Evolutionary conservation across 768 basidiomycete genomes (phyloP).

Genomic region (Suillus ampliporus): DNA sequence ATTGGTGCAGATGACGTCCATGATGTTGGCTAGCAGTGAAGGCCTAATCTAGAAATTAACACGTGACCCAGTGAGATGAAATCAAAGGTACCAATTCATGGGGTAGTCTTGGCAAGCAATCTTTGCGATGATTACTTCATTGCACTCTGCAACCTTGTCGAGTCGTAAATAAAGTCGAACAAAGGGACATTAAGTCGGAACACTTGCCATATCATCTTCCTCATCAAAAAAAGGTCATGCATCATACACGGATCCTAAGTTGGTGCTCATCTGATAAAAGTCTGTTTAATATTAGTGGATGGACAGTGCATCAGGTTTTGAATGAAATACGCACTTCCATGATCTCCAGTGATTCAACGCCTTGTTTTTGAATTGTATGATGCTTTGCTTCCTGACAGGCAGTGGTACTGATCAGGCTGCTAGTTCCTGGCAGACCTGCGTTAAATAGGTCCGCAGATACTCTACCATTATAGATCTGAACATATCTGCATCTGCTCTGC

Average conservation of each 20-base stretch:
- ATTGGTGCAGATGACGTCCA: slow-evolving; percentile 57
- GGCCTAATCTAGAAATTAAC: slow-evolving; percentile 27
- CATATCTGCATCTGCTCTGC: slow-evolving; percentile 82
- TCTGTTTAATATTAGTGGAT: slow-evolving; percentile 44
- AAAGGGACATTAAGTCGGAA: not conserved
- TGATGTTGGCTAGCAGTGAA: slow-evolving; percentile 44
- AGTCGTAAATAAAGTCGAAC: slow-evolving; percentile 13
- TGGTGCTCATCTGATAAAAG: slow-evolving; percentile 74
- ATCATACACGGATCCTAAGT: slow-evolving; percentile 64
- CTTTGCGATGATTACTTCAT: slow-evolving; percentile 75
- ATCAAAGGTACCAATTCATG: slow-evolving; percentile 59
- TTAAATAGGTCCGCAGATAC: slow-evolving; percentile 87
- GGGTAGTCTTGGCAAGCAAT: slow-evolving; percentile 83
- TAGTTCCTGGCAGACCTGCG: slow-evolving; percentile 94
- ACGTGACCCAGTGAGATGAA: not conserved
- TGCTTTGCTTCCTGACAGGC: slow-evolving; percentile 75
- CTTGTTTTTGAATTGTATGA: slow-evolving; percentile 89
- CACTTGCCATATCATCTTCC: slow-evolving; percentile 68
- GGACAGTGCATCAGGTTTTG: not conserved
- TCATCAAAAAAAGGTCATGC: slow-evolving; percentile 75
- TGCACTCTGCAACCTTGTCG: slow-evolving; percentile 76
- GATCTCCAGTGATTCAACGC: slow-evolving; percentile 78
- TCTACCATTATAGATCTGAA: slow-evolving; percentile 54
- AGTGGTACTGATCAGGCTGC: slow-evolving; percentile 68
- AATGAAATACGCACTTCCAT: slow-evolving; percentile 58